Percentiles rank a stretch among this genome's conserved stretches.
Evolutionary conservation across 257 asterid species (phyloP).

Genomic region (Prunella vulgaris): DNA sequence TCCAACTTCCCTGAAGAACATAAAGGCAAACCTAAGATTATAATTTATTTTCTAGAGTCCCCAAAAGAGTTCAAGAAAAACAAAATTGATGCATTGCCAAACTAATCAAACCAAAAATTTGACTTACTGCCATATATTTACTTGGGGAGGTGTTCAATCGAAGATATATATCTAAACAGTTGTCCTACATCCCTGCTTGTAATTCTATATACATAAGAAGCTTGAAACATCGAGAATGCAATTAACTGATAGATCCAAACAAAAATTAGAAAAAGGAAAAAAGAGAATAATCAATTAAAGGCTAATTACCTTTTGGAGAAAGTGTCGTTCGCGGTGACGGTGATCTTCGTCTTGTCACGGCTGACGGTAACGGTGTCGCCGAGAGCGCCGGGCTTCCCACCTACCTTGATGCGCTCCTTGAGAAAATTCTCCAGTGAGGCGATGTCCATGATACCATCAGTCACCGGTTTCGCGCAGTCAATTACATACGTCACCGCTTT

Average conservation of each 20-base stretch:
- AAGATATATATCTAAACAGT: too few relatives aligned
- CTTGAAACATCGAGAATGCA: not conserved
- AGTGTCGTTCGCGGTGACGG: constrained; percentile 44
- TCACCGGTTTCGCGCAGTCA: constrained; percentile 47
- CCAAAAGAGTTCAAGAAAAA: not conserved
- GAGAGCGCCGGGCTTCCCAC: constrained; percentile 52
- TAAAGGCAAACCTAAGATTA: not conserved
- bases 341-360: constrained; percentile 48
- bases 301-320: constrained; percentile 46
- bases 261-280: not conserved
- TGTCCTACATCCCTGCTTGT: too few relatives aligned
- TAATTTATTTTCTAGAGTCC: not conserved
- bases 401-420: constrained; percentile 58
- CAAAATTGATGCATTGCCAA: not conserved
- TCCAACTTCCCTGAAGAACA: not conserved
- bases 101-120: too few relatives aligned
- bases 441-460: constrained; percentile 54
- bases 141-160: too few relatives aligned
- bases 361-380: constrained; percentile 44
- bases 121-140: too few relatives aligned
- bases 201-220: not conserved
- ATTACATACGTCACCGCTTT: constrained; percentile 28
- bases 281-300: not conserved
- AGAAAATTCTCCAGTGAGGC: constrained; percentile 53
- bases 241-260: not conserved